Conservation (phyloP, 2,329 filamentous ascomycete genomes). For the Tolypocladium cylindrosporum region DNA sequence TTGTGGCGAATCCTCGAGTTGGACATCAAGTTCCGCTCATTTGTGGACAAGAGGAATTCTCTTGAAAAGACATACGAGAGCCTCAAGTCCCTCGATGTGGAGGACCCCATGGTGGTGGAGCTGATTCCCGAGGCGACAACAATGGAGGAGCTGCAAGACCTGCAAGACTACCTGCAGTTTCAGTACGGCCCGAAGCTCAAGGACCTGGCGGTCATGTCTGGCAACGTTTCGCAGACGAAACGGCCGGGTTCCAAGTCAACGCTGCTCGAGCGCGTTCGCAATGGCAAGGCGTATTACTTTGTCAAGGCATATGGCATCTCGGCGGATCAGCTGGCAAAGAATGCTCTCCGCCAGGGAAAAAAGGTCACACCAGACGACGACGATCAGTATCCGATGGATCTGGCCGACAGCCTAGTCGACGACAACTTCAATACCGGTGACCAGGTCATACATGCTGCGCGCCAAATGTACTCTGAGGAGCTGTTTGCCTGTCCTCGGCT, state of each 20-base stretch:
- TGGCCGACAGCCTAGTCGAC: slow-evolving; percentile 71
- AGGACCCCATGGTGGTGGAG: slow-evolving; percentile 69
- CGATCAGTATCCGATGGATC: slow-evolving; percentile 66
- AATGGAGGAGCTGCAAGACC: slow-evolving; percentile 91
- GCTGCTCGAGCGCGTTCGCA: slow-evolving; percentile 75
- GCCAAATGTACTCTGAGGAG: slow-evolving; percentile 85
- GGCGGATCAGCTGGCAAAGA: slow-evolving; percentile 79
- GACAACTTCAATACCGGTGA: slow-evolving; percentile 66
- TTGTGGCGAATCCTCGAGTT: slow-evolving; percentile 92
- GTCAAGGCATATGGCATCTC: slow-evolving; percentile 86
- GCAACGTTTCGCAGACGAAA: slow-evolving; percentile 57
- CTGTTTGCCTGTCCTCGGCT: slow-evolving; percentile 79
- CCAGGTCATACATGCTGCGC: slow-evolving; percentile 68
- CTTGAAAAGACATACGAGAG: slow-evolving; percentile 72
- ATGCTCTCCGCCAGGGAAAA: slow-evolving; percentile 67
- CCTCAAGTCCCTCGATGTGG: slow-evolving; percentile 52
- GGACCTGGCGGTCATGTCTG: slow-evolving; percentile 59
- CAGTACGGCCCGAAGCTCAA: slow-evolving; percentile 78
- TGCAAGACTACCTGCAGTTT: slow-evolving; percentile 95
- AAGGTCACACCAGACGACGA: slow-evolving; percentile 81
- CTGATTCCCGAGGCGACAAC: slow-evolving; percentile 71
- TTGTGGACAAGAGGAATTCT: slow-evolving; percentile 83
- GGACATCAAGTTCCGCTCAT: slow-evolving; percentile 88
- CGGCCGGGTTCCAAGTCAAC: slow-evolving; percentile 76
- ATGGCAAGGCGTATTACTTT: slow-evolving; percentile 68